Conservation (phyloP, 2,329 filamentous ascomycete genomes). For the Phialophora chinensis region DNA sequence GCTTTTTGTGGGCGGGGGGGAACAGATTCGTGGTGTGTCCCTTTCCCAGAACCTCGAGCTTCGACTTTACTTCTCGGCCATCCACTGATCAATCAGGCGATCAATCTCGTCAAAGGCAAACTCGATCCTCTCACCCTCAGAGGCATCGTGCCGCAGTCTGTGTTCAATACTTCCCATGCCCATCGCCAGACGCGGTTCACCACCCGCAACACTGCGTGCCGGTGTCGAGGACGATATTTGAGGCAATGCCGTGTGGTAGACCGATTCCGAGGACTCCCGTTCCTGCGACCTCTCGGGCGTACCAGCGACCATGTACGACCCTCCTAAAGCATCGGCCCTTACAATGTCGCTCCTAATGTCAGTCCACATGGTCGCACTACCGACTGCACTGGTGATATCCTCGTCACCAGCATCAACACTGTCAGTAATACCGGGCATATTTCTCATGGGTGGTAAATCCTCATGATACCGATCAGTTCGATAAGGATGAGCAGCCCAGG, state of each 20-base stretch:
- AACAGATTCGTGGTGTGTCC: too few species aligned
- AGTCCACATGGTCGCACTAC: not conserved
- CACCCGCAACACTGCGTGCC: not conserved
- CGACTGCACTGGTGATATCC: not conserved
- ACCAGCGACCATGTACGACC: not conserved
- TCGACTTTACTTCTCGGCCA: not conserved
- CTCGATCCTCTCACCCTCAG: not conserved
- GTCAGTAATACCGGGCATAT: not conserved
- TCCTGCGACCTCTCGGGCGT: not conserved
- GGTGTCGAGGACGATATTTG: not conserved
- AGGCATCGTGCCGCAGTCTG: not conserved
- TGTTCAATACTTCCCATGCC: not conserved
- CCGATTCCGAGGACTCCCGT: not conserved
- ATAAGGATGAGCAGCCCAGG: not conserved
- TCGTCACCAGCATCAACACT: not conserved
- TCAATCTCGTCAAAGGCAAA: not conserved
- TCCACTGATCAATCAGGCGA: not conserved
- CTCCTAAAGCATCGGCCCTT: not conserved
- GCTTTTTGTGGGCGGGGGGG: too few species aligned
- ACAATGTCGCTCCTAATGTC: not conserved
- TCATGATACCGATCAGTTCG: not conserved
- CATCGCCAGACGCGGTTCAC: not conserved
- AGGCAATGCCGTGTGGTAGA: not conserved
- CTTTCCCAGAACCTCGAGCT: not conserved
- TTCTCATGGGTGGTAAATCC: not conserved